phyloP scores from a whole-genome alignment of 1,284 basidiomycete species.

The Coniferiporia sulphurascens region DNA sequence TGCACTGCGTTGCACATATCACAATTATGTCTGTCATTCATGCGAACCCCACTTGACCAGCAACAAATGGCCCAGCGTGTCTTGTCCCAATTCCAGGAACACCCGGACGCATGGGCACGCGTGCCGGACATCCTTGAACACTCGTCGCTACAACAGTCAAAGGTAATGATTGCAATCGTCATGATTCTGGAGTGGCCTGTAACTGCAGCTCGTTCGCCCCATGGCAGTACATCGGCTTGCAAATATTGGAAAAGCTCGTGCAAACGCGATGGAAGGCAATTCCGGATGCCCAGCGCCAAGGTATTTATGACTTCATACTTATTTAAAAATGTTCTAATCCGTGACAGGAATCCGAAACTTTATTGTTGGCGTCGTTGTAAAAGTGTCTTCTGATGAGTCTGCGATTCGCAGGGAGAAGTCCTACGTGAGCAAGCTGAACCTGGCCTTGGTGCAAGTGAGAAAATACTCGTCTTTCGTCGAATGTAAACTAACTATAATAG shows the following conservation, averaged over 20 bases:
- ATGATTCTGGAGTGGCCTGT: not conserved
- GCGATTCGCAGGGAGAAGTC: conserved; percentile 90
- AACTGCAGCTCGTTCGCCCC: not conserved
- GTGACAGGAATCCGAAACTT: conserved; percentile 90
- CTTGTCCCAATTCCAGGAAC: conserved; percentile 94
- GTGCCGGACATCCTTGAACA: conserved; percentile 92
- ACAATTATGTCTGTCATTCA: conserved; percentile 9
- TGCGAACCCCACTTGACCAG: conserved; percentile 37
- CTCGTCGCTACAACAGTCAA: conserved; percentile 84
- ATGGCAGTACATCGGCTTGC: conserved; percentile 83
- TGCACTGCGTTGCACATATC: conserved; percentile 32
- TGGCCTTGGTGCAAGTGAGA: conserved; percentile 88
- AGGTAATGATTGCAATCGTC: conserved; percentile 49
- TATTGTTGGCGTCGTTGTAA: conserved; percentile 90
- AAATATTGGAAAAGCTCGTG: conserved; percentile 94
- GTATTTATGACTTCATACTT: conserved; percentile 33
- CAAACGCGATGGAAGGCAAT: conserved; percentile 94
- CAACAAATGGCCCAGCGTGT: conserved; percentile 89
- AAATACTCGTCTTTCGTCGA: not conserved
- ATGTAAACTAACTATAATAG: conserved; percentile 37
- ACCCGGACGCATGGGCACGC: conserved; percentile 95
- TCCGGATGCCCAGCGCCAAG: conserved; percentile 90
- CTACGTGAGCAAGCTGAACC: conserved; percentile 95
- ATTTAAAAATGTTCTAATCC: not conserved
- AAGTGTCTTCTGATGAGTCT: conserved; percentile 85